phyloP scores from a whole-genome alignment of 75 land plant genomes.

The Cunninghamia lanceolata region DNA sequence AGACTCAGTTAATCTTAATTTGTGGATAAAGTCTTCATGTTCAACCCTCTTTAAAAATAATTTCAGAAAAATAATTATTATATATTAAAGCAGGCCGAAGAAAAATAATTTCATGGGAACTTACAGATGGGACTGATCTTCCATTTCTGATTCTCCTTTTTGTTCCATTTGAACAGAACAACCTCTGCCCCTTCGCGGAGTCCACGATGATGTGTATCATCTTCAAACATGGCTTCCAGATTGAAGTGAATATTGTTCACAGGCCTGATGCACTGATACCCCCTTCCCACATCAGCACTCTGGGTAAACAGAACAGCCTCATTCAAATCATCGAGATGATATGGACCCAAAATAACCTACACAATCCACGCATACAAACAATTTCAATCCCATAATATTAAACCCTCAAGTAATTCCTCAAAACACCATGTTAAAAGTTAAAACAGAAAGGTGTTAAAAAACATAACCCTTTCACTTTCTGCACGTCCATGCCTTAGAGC shows the following conservation, averaged over 20 bases:
- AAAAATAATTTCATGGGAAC: not conserved
- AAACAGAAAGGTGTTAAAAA: not conserved
- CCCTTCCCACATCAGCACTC: constrained; percentile 18
- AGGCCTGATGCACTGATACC: constrained; percentile 17
- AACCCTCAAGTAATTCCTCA: not conserved
- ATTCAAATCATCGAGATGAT: constrained; percentile 5
- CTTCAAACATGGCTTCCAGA: constrained; percentile 7
- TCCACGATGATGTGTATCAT: not conserved
- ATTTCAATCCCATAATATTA: not conserved
- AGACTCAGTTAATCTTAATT: too few relatives aligned
- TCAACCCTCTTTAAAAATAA: too few relatives aligned
- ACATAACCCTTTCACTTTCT: not conserved
- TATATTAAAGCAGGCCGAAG: not conserved
- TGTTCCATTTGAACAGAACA: constrained; percentile 18
- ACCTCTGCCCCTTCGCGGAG: not conserved
- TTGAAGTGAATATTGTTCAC: constrained; percentile 12
- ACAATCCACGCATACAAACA: not conserved
- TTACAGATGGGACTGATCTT: constrained; percentile 18
- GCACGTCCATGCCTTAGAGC: constrained; percentile 41
- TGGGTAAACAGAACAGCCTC: constrained; percentile 17
- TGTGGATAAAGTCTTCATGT: too few relatives aligned
- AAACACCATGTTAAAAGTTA: too few relatives aligned
- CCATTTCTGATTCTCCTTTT: constrained; percentile 32
- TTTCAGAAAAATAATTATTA: too few relatives aligned
- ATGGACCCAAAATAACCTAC: constrained; percentile 2